phyloP scores from a whole-genome alignment of 352 stramenopile species.

The Phytopythium litorale region DNA sequence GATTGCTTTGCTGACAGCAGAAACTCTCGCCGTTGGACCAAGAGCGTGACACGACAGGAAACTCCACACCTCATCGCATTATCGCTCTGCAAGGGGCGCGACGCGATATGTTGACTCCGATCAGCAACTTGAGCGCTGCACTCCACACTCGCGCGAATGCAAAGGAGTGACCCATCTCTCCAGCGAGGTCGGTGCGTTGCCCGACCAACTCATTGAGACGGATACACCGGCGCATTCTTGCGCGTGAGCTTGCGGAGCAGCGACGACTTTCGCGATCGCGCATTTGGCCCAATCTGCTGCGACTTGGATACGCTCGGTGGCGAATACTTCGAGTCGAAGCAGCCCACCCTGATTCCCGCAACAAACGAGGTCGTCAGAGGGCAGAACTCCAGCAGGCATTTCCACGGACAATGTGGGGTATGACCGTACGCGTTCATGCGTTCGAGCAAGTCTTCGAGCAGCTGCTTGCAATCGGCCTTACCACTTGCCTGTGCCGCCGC shows the following conservation, averaged over 20 bases:
- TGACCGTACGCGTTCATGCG: constrained; percentile 38
- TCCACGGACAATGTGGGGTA: not conserved
- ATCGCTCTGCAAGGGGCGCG: not conserved
- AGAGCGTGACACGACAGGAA: not conserved
- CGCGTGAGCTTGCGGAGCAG: constrained; percentile 28
- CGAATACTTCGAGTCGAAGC: constrained; percentile 48
- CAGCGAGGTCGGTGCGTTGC: not conserved
- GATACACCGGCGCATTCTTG: constrained; percentile 39
- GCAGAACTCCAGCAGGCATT: not conserved
- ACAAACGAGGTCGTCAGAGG: constrained; percentile 1
- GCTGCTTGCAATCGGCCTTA: constrained; percentile 19
- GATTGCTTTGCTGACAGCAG: not conserved
- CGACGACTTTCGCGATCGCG: constrained; percentile 18
- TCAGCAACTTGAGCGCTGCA: not conserved
- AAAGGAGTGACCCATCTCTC: not conserved
- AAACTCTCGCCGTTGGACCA: not conserved
- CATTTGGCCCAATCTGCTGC: constrained; percentile 13
- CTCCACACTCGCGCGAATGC: not conserved
- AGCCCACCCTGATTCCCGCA: constrained; percentile 24
- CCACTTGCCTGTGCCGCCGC: constrained; percentile 26
- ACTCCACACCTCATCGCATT: not conserved
- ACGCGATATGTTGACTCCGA: constrained; percentile 1
- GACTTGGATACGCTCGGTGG: constrained; percentile 40
- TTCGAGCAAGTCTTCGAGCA: constrained; percentile 35
- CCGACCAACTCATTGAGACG: constrained; percentile 22